Conservation (phyloP, 345 rosid genomes). For the Camelina sativa region DNA sequence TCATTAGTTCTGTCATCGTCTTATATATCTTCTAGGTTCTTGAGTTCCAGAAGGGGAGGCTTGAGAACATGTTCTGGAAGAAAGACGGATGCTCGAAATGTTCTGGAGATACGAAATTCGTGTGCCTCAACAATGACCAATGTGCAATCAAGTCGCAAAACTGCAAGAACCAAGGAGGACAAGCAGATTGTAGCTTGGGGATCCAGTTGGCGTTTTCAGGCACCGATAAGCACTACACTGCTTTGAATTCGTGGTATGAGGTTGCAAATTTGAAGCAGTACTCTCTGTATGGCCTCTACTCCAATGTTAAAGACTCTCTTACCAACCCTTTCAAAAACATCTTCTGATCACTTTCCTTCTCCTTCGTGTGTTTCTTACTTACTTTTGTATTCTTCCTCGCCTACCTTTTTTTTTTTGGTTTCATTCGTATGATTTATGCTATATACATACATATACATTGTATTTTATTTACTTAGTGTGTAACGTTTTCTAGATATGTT, state of each 20-base stretch:
- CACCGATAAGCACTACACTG: constrained; percentile 87
- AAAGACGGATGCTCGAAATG: constrained; percentile 92
- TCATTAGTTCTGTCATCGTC: not conserved
- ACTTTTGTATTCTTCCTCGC: constrained; percentile 24
- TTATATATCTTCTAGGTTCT: constrained; percentile 64
- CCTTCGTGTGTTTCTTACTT: constrained; percentile 11
- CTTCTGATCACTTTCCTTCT: constrained; percentile 49
- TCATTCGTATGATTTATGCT: constrained; percentile 1
- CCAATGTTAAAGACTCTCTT: constrained; percentile 78
- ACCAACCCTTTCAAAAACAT: constrained; percentile 66
- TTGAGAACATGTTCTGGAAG: constrained; percentile 93
- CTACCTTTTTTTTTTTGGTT: constrained; percentile 7
- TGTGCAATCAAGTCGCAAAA: constrained; percentile 72
- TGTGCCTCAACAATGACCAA: constrained; percentile 82
- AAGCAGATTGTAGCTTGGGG: constrained; percentile 91
- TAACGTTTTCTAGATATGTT: not conserved
- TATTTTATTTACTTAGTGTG: constrained; percentile 25
- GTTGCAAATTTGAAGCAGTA: constrained; percentile 89
- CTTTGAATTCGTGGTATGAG: constrained; percentile 95
- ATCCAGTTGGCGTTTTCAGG: constrained; percentile 97
- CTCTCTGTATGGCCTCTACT: constrained; percentile 86
- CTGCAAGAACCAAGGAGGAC: constrained; percentile 76
- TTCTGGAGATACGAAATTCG: constrained; percentile 57
- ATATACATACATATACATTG: constrained; percentile 2
- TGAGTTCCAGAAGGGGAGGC: constrained; percentile 89